Base-by-base conservation (phyloP, 2,329 filamentous ascomycete species). In the Cytospora paraplurivora region DNA sequence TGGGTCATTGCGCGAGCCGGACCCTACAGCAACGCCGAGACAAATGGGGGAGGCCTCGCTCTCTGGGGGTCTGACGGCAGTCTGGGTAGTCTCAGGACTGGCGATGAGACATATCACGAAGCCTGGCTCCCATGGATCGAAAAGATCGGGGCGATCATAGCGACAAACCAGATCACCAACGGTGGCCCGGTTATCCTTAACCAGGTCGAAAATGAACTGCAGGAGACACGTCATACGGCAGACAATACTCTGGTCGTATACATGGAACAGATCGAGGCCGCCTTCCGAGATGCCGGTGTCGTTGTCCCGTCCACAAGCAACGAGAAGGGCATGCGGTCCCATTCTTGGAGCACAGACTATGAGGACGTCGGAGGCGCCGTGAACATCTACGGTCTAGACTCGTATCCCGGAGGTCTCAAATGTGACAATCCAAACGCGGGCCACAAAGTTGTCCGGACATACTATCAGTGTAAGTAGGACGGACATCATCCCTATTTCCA, bases 311-410 rank as follows among this genome's bases (percentile, higher is more conserved):
- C 77, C 34, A 78, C 77, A 0, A 75, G 78, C 65, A 85, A 85
- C 56, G 81, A 84, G 63, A 82, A 83, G 62, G 81, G 81, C 0
- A 76, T 81, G 70, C 73, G 81, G 37, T 71, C 72, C 2, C 69
- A 77, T 64, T 82, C 80, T 19, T 85, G 82, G 83, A 82, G 81
- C 11, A 81, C 77, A 0, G 83, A 85, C 66, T 85, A 85, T 68
- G 68, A 83, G 47, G 75, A 85, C 62, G 82, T 85, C 0, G 82
- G 82, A n/a, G 82, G 83, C 5, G 76, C 81, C 4, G 80, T 85
- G 27, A 77, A 85, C 65, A 68, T 82, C 8, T 82, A 82, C 56
- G 80, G 78, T 1, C 67, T 82, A 1, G 80, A 82, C 66, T 76
- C 71, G 47, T 82, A 82, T 62, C 77, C 79, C 0, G 78, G 78